These are phyloP conservation scores for Hordeum marinum DNA, from an alignment of 176 grass and related monocot genomes.

Conservation along the genomic window DNA sequence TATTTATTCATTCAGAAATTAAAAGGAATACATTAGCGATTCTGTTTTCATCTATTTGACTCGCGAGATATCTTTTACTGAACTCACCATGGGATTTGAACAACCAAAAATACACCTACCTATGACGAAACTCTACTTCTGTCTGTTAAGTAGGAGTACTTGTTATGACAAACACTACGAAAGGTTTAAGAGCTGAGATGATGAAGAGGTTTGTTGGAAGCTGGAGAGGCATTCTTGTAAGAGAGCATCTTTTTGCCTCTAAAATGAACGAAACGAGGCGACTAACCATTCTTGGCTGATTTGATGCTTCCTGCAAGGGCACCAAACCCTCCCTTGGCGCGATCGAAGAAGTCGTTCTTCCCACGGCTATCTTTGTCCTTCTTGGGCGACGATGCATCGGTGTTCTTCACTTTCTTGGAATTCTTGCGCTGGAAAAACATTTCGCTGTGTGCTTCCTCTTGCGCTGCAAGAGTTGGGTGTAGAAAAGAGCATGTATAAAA, in stretches of 20 bases:
- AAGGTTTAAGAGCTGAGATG: neutral
- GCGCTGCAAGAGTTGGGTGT: constrained; percentile 14
- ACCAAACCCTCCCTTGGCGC: constrained; percentile 44
- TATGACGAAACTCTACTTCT: neutral
- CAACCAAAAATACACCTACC: neutral
- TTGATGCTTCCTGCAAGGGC: constrained; percentile 27
- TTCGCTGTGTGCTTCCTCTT: constrained; percentile 4
- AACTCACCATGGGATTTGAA: neutral
- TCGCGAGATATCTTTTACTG: neutral
- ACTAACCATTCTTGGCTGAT: constrained; percentile 32
- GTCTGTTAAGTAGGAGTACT: neutral
- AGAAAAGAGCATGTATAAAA: neutral
- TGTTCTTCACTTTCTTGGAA: constrained; percentile 44
- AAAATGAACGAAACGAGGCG: neutral
- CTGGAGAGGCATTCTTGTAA: neutral
- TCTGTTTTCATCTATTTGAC: constrained; percentile 13
- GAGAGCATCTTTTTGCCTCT: neutral
- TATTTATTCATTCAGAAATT: too few species aligned
- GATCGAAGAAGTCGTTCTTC: constrained; percentile 33
- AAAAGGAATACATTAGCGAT: neutral
- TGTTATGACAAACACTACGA: neutral
- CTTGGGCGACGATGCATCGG: constrained; percentile 25
- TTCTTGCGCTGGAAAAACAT: constrained; percentile 50
- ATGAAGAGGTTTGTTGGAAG: neutral
- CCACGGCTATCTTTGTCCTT: constrained; percentile 31